Base-by-base conservation (phyloP, 805 yeast species). In the Pichia nanzhaoensis region DNA sequence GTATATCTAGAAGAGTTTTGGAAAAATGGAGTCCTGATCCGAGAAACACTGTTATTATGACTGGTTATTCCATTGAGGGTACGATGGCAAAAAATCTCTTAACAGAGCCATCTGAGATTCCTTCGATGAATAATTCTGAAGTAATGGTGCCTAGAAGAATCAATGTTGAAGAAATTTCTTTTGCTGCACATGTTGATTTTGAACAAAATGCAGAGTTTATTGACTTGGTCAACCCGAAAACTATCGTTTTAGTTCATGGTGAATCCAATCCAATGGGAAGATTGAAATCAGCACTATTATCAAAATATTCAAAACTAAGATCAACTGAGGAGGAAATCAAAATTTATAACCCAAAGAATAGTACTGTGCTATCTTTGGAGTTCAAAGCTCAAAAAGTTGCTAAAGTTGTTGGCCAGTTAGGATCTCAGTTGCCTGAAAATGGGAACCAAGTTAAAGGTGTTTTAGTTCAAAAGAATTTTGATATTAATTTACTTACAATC, bases 111-210 rank as follows among this genome's bases (percentile, higher is more conserved):
- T 77, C 78, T 33, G 84, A 87, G n/a, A 87, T 93, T 40, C 95
- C 93, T 1, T 83, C 97, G 0, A 68, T 79, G 20, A 68, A 72
- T n/a, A 87, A 86, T 53, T 86, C 95, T 0, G 96, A 89, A 49
- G 67, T 81, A 17, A 76, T 79, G 48, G 83, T 93, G 34, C 97
- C 98, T 5, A 78, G 99, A 58, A 74, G 97, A 51, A 66, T 95
- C 45, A 77, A 76, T 39, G 82, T 93, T 16, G 97, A 91, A 52
- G 99, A 93, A 63, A 83, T 93, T 4, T 90, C 98, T 1, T 93
- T 93, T 71, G 98, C 99, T n/a, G 99, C 99, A 0, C 99, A 93
- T 65, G 99, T 93, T 19, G 99, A 93, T 61, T 93, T 84, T 64
- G 88, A 85, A 56, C 96, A 93, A 59, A 93, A 93, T 55, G 71